These are phyloP conservation scores for Penicillium carneum DNA, from an alignment of 2,329 filamentous ascomycete species.

Conservation along the genomic window DNA sequence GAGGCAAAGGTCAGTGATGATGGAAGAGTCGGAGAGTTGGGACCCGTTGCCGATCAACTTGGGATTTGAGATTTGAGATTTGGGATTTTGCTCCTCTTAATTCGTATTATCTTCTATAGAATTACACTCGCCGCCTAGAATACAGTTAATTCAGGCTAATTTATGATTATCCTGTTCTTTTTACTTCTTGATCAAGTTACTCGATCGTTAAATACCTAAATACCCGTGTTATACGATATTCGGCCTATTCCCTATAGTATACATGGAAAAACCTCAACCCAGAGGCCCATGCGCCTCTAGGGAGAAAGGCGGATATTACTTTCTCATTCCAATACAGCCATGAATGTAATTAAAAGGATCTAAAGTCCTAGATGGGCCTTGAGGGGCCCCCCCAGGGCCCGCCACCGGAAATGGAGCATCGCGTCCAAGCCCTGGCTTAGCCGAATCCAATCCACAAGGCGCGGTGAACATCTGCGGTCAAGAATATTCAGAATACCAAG, in stretches of 20 bases:
- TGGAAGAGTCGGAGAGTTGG: constrained; percentile 39
- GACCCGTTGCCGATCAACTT: constrained; percentile 27
- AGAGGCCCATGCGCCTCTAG: constrained; percentile 7
- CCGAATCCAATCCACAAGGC: constrained; percentile 9
- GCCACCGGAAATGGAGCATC: constrained; percentile 10
- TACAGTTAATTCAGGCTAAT: neutral
- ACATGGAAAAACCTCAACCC: neutral
- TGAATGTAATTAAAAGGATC: constrained; percentile 10
- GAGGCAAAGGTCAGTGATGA: constrained; percentile 22
- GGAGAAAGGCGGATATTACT: neutral
- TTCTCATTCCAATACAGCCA: constrained; percentile 6
- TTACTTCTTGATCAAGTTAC: too few relatives aligned
- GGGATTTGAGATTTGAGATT: constrained; percentile 6
- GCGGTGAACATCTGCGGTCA: too few relatives aligned
- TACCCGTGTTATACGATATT: neutral
- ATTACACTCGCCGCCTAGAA: neutral
- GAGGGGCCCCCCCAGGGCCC: neutral
- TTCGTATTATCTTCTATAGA: neutral
- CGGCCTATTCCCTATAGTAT: neutral
- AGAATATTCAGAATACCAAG: neutral
- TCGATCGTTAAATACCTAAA: neutral
- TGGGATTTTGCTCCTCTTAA: neutral
- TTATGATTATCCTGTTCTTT: neutral
- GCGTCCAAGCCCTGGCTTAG: constrained; percentile 20
- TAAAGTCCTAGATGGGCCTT: neutral